Evolutionary conservation across 2,329 filamentous ascomycete species (phyloP), one percentile per base, ranked within the genome.

Genomic region (Clathrospora elynae): DNA sequence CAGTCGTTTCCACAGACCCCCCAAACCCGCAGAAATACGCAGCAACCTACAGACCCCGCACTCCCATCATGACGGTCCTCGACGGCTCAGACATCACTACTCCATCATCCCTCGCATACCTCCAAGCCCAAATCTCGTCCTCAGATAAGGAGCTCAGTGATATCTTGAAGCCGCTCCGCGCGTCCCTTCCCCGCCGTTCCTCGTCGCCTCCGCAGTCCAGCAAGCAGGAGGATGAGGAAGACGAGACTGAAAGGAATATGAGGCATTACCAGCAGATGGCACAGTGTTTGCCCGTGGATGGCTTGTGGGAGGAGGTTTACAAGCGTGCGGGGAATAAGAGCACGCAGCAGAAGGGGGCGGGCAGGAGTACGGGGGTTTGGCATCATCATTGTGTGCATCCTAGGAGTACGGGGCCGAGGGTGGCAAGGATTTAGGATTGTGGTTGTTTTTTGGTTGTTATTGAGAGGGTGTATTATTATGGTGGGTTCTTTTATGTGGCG

Each of bases 81-180:
- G 76, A 81, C 6, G 54, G 51, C 34, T 23, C 39, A 10, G 39
- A 61, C 25, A 41, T 53, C 30, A 77, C 78, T 6, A 58, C 40
- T 3, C 72, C 16, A 57, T 68, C 25, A 1, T 73, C 42, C 20
- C 61, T 83, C 3, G 72, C 77, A 6, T 93, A 93, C 64, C 79
- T 97, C 35, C 85, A 82, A 59, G 92, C 93, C 0, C 93, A 99
- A 69, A 93, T 96, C 56, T 82, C 84, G 5, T 81, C 77, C 22
- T 78, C 84, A 39, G 88, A 95, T 28, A 73, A 80, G 18, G 91
- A 96, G 64, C 74, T 97, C 2, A 78, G 78, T 9, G 79, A 86
- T 1, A 84, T 96, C 26, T 70, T 95, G 54, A 86, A 81, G 49
- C 79, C 46, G 0, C 43, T 57, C 0, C 47, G 51, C 5, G 46